Base-by-base conservation (phyloP, 2,329 filamentous ascomycete species). In the Hymenotorrendiella dingleyae region DNA sequence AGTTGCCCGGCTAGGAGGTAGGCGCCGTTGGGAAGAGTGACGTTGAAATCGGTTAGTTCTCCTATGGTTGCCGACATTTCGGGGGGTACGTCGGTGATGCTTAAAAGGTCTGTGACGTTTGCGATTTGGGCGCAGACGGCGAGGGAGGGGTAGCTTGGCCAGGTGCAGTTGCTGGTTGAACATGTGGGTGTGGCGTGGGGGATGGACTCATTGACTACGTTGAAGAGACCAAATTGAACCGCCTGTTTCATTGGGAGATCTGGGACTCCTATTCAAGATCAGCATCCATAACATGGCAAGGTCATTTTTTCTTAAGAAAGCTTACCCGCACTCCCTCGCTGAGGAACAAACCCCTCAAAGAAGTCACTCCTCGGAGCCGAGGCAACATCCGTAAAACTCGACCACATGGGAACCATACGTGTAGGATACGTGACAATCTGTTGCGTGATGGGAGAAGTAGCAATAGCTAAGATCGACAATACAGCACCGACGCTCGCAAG, bases 121-220 rank as follows among this genome's bases (percentile, higher is more conserved):
- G 42, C 39, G 3, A 35, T 27, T 32, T 38, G 32, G 2, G 46
- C 32, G 46, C 61, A 64, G 16, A 62, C 48, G 0, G 55, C 60
- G 6, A 64, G 54, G 0, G 60, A 61, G 35, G 59, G 55, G 36
- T 59, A 64, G 3, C 44, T 34, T 4, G 51, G 37, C 30, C 54
- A 64, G 1, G 57, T 62, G 32, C 61, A 64, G 40, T 62, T 63
- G 12, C 60, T 61, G 3, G 57, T 61, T 26, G 62, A 47, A 37
- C 62, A 64, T 10, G 22, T 21, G 8, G 39, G 30, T 7, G 39
- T 14, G 24, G 30, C 37, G 2, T 21, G n/a, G 5, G 29, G 9
- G 17, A 45, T 21, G 3, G 37, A 14, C 10, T 39, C 38, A 16
- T 22, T 40, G 20, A 22, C 17, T 6, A 16, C 14, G 20, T 34